A percentile compares a stretch with the other conserved stretches of the same genome.
Evolutionary conservation across 2,329 filamentous ascomycete genomes (phyloP).

Genomic region (Aspergillus clavatus): DNA sequence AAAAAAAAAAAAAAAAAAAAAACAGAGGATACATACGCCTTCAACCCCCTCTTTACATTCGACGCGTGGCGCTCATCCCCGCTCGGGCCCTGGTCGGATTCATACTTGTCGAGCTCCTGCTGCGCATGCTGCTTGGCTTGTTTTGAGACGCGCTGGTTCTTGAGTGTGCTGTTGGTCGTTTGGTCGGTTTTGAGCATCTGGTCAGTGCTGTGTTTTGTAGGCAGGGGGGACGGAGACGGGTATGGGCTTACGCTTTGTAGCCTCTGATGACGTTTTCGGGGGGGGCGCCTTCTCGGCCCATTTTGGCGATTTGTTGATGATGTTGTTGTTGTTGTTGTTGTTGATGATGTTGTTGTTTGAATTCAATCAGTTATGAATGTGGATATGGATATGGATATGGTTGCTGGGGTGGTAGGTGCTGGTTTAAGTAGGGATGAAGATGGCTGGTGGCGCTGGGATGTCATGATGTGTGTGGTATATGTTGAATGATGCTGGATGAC

Average conservation of each 20-base stretch:
- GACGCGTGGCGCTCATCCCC: constrained; percentile 11
- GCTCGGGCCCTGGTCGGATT: constrained; percentile 1
- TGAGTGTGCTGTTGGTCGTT: constrained; percentile 15
- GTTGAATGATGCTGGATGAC: no score
- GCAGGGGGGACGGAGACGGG: no score
- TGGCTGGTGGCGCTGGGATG: no score
- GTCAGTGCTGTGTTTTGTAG: not conserved
- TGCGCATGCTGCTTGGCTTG: constrained; percentile 15
- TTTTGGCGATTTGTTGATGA: not conserved
- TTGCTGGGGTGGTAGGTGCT: no score
- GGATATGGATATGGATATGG: no score
- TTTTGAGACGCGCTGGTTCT: constrained; percentile 16
- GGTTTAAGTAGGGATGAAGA: no score
- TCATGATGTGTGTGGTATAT: no score
- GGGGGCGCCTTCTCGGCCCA: not conserved
- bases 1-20: no score
- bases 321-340: not conserved
- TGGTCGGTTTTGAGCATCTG: no score
- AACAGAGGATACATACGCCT: constrained; percentile 18
- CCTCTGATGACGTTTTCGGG: constrained; percentile 15
- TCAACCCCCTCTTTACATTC: constrained; percentile 22
- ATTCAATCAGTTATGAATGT: no score
- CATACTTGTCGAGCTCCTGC: constrained; percentile 13
- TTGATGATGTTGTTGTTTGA: not conserved
- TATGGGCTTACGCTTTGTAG: constrained; percentile 18